These are phyloP conservation scores for Candida khao-thaluensis DNA, from an alignment of 805 yeast species.

Conservation along the genomic window DNA sequence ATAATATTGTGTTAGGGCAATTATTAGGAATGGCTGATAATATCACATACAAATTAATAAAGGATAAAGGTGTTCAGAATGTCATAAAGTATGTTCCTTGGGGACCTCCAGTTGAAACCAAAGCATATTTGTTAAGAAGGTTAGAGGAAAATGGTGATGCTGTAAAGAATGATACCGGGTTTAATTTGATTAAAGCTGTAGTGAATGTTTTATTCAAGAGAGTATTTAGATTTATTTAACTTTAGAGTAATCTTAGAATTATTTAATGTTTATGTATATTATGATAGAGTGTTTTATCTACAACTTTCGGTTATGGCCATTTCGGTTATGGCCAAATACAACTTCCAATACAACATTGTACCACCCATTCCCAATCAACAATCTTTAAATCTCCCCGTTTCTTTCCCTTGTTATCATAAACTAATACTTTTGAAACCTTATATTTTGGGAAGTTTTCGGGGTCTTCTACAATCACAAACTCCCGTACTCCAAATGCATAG, in stretches of 20 bases:
- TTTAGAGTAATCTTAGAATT: constrained; percentile 6
- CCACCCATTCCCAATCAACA: constrained; percentile 66
- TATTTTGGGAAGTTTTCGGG: constrained; percentile 5
- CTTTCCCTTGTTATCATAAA: constrained; percentile 26
- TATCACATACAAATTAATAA: constrained; percentile 71
- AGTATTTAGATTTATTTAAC: constrained; percentile 13
- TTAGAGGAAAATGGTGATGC: constrained; percentile 96
- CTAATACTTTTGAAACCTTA: constrained; percentile 15
- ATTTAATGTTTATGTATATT: constrained; percentile 8
- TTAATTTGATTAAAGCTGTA: constrained; percentile 64
- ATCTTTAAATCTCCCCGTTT: constrained; percentile 14
- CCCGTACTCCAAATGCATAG: constrained; percentile 44
- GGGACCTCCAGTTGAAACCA: constrained; percentile 96
- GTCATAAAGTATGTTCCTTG: constrained; percentile 94
- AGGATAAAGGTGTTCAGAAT: constrained; percentile 62
- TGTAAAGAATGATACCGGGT: constrained; percentile 80
- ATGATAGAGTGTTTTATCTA: too few relatives aligned
- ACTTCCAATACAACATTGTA: constrained; percentile 54
- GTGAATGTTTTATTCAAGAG: constrained; percentile 24
- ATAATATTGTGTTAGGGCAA: constrained; percentile 83
- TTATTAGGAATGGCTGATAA: constrained; percentile 95
- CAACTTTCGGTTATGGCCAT: not conserved
- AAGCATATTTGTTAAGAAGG: constrained; percentile 84
- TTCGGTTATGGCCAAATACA: constrained; percentile 25
- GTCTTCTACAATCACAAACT: constrained; percentile 12